A percentile compares a stretch with the other conserved stretches of the same genome.
These are phyloP conservation scores for Lentinula guzmanii DNA, from an alignment of 768 basidiomycete genomes.

Conservation along the genomic window DNA sequence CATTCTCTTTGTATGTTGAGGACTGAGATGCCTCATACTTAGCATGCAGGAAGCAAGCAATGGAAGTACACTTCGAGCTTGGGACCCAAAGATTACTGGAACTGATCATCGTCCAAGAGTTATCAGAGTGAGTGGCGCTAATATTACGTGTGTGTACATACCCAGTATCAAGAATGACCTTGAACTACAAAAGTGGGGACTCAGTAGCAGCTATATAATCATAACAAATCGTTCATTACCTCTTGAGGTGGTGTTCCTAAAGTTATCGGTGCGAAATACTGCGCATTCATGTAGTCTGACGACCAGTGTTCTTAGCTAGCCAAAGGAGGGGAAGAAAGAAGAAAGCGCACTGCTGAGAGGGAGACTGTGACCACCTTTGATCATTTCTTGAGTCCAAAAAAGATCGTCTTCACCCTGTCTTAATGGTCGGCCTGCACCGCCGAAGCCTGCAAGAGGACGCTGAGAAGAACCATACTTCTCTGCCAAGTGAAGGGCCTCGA, in stretches of 20 bases:
- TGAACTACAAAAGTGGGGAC: slow-evolving; percentile 48
- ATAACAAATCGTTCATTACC: slow-evolving; percentile 23
- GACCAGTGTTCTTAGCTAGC: slow-evolving; percentile 7
- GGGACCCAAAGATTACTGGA: slow-evolving; percentile 97
- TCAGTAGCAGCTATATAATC: slow-evolving; percentile 1
- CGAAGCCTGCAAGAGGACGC: slow-evolving; percentile 64
- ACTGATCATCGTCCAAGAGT: slow-evolving; percentile 25
- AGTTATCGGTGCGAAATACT: slow-evolving; percentile 87
- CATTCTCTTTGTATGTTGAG: slow-evolving; percentile 85
- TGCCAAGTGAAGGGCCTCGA: slow-evolving; percentile 83
- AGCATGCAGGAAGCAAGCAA: slow-evolving; percentile 89
- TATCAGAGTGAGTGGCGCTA: neutral
- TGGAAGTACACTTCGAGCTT: slow-evolving; percentile 71
- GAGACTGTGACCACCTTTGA: slow-evolving; percentile 76
- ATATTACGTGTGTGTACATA: slow-evolving; percentile 17
- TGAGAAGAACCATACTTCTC: slow-evolving; percentile 79
- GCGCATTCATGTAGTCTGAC: slow-evolving; percentile 95
- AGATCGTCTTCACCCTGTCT: slow-evolving; percentile 48
- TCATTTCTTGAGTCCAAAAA: slow-evolving; percentile 76
- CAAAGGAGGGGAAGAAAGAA: neutral
- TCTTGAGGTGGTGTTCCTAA: slow-evolving; percentile 81
- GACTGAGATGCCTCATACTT: slow-evolving; percentile 85
- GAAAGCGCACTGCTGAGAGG: slow-evolving; percentile 79
- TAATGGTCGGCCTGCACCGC: slow-evolving; percentile 64
- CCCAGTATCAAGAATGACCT: slow-evolving; percentile 94